phyloP scores from a whole-genome alignment of 371 early-diverging fungal species.

The Nematocida sp. region DNA sequence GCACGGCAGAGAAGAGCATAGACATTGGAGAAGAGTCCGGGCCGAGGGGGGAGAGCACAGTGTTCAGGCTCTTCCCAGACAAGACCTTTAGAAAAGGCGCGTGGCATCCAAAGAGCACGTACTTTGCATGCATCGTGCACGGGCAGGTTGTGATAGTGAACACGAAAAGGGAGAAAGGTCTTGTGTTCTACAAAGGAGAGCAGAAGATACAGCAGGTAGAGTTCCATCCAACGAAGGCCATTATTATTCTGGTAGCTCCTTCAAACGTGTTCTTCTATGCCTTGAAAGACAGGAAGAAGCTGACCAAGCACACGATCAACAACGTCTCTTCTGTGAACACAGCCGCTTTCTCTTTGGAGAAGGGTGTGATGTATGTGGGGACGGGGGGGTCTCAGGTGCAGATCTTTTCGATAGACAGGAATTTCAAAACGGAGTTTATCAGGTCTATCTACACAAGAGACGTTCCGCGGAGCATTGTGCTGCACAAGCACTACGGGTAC shows the following conservation, averaged over 20 bases:
- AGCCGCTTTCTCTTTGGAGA: background rate
- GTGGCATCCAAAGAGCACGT: slow-evolving; percentile 24
- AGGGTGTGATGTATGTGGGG: slow-evolving; percentile 26
- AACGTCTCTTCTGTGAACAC: slow-evolving; percentile 40
- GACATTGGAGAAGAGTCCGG: background rate
- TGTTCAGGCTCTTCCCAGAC: slow-evolving; percentile 14
- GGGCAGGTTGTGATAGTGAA: slow-evolving; percentile 44
- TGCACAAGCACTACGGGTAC: slow-evolving; percentile 42
- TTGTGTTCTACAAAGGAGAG: slow-evolving; percentile 45
- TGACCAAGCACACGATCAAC: slow-evolving; percentile 38
- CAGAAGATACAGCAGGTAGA: slow-evolving; percentile 53
- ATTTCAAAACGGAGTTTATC: slow-evolving; percentile 17
- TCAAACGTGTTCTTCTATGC: slow-evolving; percentile 44
- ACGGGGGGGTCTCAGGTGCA: slow-evolving; percentile 44
- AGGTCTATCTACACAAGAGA: slow-evolving; percentile 20
- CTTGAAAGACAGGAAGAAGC: slow-evolving; percentile 14
- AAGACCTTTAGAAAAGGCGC: slow-evolving; percentile 48
- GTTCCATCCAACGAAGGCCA: slow-evolving; percentile 41
- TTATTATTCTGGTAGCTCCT: slow-evolving; percentile 34
- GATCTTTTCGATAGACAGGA: slow-evolving; percentile 12
- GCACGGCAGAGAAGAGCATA: background rate
- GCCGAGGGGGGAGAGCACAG: background rate
- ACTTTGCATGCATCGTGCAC: slow-evolving; percentile 47
- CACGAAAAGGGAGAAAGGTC: slow-evolving; percentile 39
- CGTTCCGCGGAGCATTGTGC: slow-evolving; percentile 9